A percentile compares a stretch with the other conserved stretches of the same genome.
phyloP scores from a whole-genome alignment of 2,329 filamentous ascomycete genomes.

The Talaromyces sp. region DNA sequence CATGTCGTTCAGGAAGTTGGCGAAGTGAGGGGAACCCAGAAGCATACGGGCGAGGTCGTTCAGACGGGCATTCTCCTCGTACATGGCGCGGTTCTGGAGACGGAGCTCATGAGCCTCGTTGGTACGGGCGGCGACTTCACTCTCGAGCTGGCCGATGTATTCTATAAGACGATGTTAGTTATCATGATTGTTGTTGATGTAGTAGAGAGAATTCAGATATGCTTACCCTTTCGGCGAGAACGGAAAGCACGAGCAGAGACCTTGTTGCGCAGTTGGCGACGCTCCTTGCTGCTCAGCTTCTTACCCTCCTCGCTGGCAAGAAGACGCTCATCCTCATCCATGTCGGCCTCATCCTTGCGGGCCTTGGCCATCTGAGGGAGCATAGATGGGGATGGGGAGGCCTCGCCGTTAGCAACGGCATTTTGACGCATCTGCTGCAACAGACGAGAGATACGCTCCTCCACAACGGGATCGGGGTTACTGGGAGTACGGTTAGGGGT shows the following conservation, averaged over 20 bases:
- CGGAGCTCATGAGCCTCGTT: conserved; percentile 82
- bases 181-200: background rate
- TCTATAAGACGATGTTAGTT: conserved; percentile 58
- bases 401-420: conserved; percentile 61
- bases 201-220: conserved; percentile 22
- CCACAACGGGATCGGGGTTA: conserved; percentile 69
- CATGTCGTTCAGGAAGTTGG: conserved; percentile 73
- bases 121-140: conserved; percentile 80
- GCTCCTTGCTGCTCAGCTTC: conserved; percentile 97
- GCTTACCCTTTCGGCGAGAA: conserved; percentile 91
- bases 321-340: conserved; percentile 95
- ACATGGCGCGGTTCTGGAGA: conserved; percentile 76
- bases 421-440: conserved; percentile 86
- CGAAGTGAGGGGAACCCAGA: conserved; percentile 79
- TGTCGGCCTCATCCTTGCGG: conserved; percentile 96
- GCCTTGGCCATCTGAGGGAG: conserved; percentile 70
- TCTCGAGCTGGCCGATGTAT: conserved; percentile 94
- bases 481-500: conserved; percentile 38
- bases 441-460: conserved; percentile 92
- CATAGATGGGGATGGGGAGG: conserved; percentile 43
- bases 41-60: conserved; percentile 80
- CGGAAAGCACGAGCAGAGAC: conserved; percentile 97
- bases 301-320: conserved; percentile 97
- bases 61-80: conserved; percentile 82
- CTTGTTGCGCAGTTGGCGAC: conserved; percentile 96